Evolutionary conservation across 1,139 yeast genomes (phyloP).

Genomic region (Diutina siamensis): DNA sequence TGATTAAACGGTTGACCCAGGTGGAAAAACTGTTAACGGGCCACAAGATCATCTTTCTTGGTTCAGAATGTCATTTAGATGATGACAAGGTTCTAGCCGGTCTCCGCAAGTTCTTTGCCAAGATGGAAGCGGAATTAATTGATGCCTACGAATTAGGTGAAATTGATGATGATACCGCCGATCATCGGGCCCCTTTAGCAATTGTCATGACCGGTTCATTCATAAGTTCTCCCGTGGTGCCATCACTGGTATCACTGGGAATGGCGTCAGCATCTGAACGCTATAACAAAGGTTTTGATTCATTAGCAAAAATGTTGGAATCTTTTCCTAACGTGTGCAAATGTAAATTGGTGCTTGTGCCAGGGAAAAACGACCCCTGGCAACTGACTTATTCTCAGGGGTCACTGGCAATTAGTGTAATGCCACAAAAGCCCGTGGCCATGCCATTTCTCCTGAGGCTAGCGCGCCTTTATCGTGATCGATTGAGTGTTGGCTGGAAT

Average conservation of each 20-base stretch:
- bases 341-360: conserved; percentile 54
- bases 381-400: conserved; percentile 62
- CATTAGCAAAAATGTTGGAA: conserved; percentile 45
- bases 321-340: conserved; percentile 20
- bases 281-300: conserved; percentile 68
- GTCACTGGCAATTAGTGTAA: conserved; percentile 39
- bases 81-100: conserved; percentile 11
- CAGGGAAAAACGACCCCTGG: conserved; percentile 95
- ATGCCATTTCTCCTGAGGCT: conserved; percentile 56
- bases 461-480: conserved; percentile 48
- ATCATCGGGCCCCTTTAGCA: conserved; percentile 33
- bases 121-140: conserved; percentile 9
- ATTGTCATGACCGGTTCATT: conserved; percentile 47
- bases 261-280: conserved; percentile 30
- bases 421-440: conserved; percentile 71
- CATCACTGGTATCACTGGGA: conserved; percentile 27
- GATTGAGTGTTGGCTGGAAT: conserved; percentile 48
- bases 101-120: conserved; percentile 10
- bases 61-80: conserved; percentile 64
- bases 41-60: conserved; percentile 58
- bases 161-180: conserved; percentile 4
- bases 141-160: conserved; percentile 21
- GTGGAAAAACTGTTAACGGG: conserved; percentile 45
- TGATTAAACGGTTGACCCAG: conserved; percentile 41
- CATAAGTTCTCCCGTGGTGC: conserved; percentile 42